Base-by-base conservation (phyloP, 2,329 filamentous ascomycete species). In the Dactylellina leptospora region DNA sequence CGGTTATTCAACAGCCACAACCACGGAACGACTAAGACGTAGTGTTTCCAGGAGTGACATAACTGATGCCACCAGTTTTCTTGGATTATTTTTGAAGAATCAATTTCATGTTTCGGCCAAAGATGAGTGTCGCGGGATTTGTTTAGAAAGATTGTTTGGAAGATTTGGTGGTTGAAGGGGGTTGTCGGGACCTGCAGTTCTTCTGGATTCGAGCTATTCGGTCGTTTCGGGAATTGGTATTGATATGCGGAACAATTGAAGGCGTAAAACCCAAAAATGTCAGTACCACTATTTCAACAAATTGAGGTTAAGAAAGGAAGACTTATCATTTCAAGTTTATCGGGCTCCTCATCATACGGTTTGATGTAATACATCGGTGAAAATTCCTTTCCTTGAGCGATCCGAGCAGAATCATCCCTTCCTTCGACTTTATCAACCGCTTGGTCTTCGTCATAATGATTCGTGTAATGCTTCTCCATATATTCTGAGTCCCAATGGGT, bases 1-100 rank as follows among this genome's bases (percentile, higher is more conserved):
- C 82, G 84, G 0, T 87, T 88, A 74, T 92, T 88, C 2, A 92
- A 83, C 22, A 89, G 85, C 87, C 88, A 89, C 84, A 92, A 85
- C 74, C 86, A 86, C 0, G 89, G 89, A 0, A 92, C 87, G 0
- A 89, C 87, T 30, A 86, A 83, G 0, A 85, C 77, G 76, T 88
- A 88, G 75, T 89, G 87, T 30, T 85, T 85, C 83, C 84, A 89
- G 2, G 83, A 82, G 75, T 89, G 86, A 62, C 86, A 86, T 9
- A 89, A 82, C 78, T 89, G 87, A 76, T 89, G 87, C 87, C 87
- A 88, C 86, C 86, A 88, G 73, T 89, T 85, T 73, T 83, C 83
- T 50, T 84, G 81, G 54, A 89, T 88, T 45, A 89, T 83, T 75
- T 88, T 88, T 53, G 77, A 78, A 74, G 84, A 79, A 74, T 86